Evolutionary conservation across 2,329 filamentous ascomycete genomes (phyloP), one percentile per base, ranked within the genome.

Genomic region (Eutypella sp.): DNA sequence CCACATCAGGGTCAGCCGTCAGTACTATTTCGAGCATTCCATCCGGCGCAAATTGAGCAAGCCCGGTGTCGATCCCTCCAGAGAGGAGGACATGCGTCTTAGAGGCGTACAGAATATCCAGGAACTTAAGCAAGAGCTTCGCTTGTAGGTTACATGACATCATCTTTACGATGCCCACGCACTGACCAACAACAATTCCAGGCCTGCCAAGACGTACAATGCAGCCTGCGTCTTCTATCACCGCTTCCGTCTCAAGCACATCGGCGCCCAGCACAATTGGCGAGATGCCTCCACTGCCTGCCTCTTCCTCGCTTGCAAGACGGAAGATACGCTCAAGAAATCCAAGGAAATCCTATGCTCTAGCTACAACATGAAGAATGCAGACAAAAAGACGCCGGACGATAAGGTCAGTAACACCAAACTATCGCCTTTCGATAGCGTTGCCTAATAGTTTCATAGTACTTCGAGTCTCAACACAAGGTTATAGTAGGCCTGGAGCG

Each of bases 261-360:
- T 84, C n/a, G 89, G 91, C 56, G 82, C 75, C 53, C 90, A 95
- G 59, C 96, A 95, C 67, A 87, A 87, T 64, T 90, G 84, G 53
- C 68, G 89, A 65, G 92, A 97, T 63, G 91, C 89, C 2, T 89
- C 92, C 0, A 81, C 93, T 6, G 89, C 93, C 1, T 86, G 89
- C 20, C 73, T 99, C 8, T 92, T 97, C 60, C 87, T 91, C 3
- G 91, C 91, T 2, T 97, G 92, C 74, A 99, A 99, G 71, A 90
- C 95, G 39, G 93, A 99, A 67, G 93, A 99, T 66, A 99, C 93
- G 0, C 79, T 96, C 55, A 99, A 99, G 70, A 97, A 97, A 72
- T 95, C 89, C 3, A 83, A 81, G 47, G 93, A 99, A 52, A 95
- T 99, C 50, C 74, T 97, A 15, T 95, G 89, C 47, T 90, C 91